Percentiles rank a stretch among this genome's conserved stretches.
phyloP scores from a whole-genome alignment of 345 rosid genomes.

The Melaleuca alternifolia region DNA sequence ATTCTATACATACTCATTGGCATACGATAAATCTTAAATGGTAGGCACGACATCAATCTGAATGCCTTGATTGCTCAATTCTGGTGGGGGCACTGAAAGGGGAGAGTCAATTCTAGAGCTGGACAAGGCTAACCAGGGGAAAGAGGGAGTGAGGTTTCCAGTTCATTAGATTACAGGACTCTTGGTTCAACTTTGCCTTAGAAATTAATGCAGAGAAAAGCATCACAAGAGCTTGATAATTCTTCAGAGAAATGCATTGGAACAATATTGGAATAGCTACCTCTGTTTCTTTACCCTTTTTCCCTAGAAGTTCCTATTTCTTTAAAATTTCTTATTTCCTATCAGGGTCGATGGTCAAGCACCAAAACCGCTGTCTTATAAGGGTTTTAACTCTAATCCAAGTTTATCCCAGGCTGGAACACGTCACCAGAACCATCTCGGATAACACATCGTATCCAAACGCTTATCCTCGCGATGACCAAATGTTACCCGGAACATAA shows the following conservation, averaged over 20 bases:
- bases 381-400: not conserved
- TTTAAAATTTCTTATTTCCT: not conserved
- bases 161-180: not conserved
- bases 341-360: not conserved
- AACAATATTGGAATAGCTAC: not conserved
- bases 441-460: not conserved
- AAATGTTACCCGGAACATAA: not conserved
- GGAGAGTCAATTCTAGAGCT: not conserved
- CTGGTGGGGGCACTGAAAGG: not conserved
- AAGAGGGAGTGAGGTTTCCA: not conserved
- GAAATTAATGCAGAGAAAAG: not conserved
- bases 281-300: not conserved
- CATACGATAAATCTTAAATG: too few relatives aligned
- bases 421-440: not conserved
- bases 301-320: not conserved
- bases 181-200: too few relatives aligned
- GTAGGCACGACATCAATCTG: not conserved
- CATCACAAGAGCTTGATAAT: too few relatives aligned
- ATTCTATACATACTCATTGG: not conserved
- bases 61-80: not conserved
- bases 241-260: not conserved
- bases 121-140: not conserved
- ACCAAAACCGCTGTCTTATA: not conserved
- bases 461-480: not conserved
- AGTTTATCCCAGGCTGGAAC: not conserved